phyloP scores from a whole-genome alignment of 345 rosid species.

The Bruguiera sexangula region DNA sequence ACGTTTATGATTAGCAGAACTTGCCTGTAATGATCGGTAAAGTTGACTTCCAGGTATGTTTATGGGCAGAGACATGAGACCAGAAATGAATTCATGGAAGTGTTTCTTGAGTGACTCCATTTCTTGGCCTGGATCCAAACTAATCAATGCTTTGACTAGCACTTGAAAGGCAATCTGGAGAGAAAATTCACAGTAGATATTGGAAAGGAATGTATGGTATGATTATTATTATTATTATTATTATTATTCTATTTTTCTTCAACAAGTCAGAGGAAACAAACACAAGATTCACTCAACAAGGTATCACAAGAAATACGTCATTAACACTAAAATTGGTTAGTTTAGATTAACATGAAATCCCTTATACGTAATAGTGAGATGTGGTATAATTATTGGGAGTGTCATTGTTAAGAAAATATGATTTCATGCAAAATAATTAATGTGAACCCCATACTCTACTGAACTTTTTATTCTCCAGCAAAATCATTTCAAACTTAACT shows the following conservation, averaged over 20 bases:
- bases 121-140: slow-evolving; percentile 76
- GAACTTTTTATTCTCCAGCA: slow-evolving; percentile 25
- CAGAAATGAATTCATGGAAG: slow-evolving; percentile 74
- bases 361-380: no score
- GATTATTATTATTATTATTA: no score
- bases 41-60: slow-evolving; percentile 90
- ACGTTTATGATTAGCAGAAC: not conserved
- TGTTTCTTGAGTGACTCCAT: slow-evolving; percentile 66
- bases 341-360: no score
- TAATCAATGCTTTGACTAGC: slow-evolving; percentile 84
- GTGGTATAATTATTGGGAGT: slow-evolving; percentile 31
- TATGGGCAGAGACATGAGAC: slow-evolving; percentile 89
- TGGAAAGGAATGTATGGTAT: not conserved
- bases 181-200: slow-evolving; percentile 20
- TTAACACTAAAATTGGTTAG: no score
- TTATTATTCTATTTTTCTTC: no score
- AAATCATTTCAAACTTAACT: slow-evolving; percentile 23
- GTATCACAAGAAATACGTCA: no score
- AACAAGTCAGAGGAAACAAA: no score
- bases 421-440: slow-evolving; percentile 37
- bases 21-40: slow-evolving; percentile 76
- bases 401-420: slow-evolving; percentile 37
- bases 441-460: slow-evolving; percentile 38
- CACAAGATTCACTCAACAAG: no score
- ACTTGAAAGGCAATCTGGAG: slow-evolving; percentile 85